Conservation (phyloP, 2,329 filamentous ascomycete genomes). For the Madurella fahalii region DNA sequence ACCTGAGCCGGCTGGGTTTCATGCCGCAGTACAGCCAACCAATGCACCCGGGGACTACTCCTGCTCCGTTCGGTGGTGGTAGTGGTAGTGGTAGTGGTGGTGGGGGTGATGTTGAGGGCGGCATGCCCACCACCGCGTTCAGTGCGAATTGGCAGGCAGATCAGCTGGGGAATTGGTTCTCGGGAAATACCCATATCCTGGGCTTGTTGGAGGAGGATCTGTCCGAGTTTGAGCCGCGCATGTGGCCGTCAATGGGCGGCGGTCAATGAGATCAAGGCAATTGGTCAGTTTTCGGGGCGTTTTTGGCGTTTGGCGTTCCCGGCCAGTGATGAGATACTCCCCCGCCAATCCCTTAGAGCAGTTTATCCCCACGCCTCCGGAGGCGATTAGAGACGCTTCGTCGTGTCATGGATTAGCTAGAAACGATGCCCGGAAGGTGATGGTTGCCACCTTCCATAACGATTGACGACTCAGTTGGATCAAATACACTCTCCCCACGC, state of each 20-base stretch:
- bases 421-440: too few relatives aligned
- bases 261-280: background rate
- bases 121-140: constrained; percentile 7
- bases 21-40: constrained; percentile 38
- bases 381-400: too few relatives aligned
- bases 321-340: too few relatives aligned
- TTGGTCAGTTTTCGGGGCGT: background rate
- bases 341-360: too few relatives aligned
- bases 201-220: constrained; percentile 60
- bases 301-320: background rate
- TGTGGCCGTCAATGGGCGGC: constrained; percentile 13
- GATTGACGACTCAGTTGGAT: too few relatives aligned
- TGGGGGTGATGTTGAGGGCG: constrained; percentile 6
- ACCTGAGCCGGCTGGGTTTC: constrained; percentile 60
- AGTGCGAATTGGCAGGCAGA: constrained; percentile 31
- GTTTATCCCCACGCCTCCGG: too few relatives aligned
- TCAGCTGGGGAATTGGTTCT: constrained; percentile 62
- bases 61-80: constrained; percentile 29
- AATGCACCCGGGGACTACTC: too few relatives aligned
- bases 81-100: constrained; percentile 28
- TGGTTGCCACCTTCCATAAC: too few relatives aligned
- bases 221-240: constrained; percentile 36
- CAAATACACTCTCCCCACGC: too few relatives aligned
- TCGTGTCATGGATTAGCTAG: too few relatives aligned
- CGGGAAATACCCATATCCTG: constrained; percentile 61